Base-by-base conservation (phyloP, 345 rosid species). In the Sapria himalayana region DNA sequence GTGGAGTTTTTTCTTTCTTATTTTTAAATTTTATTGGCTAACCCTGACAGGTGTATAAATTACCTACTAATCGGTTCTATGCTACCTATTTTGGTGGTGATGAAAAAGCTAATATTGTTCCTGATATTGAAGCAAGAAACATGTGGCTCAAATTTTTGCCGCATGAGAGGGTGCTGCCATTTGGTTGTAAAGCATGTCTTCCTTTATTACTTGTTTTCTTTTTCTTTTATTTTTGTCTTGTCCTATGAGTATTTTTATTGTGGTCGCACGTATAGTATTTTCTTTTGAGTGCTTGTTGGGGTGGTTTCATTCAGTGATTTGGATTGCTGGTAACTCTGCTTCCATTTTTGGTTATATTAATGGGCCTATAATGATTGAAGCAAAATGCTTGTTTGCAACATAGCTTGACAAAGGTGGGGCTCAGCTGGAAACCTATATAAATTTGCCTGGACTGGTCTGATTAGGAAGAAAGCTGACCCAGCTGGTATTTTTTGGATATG, bases 31-130 rank as follows among this genome's bases (percentile, higher is more conserved):
- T 44, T 3, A 17, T 36, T 31, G 19, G 15, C 37, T 22, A 25
- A 51, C n/a, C 47, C 16, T 21, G 40, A 31, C 55, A 78, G 94
- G 86, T 82, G 29, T 89, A 79, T 54, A 49, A 73, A 31, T 58
- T 89, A 29, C 98, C 95, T 1, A 15, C 60, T 19, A 81, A 89
- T 46, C 70, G 86, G 29, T 44, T 89, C 43, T 89, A 89, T 51
- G 98, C 98, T 4, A 89, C 98, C 4, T 89, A 89, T 61, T 89
- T 89, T 39, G 92, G 92, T n/a, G 98, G 98, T 43, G 98, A 82
- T 64, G 93, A 79, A 50, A 65, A 67, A 50, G 71, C 65, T 53
- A 93, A 94, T 44, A 84, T 89, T 47, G 68, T 73, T 41, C 82
- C 95, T 46, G 98, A 89, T 61, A 60, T 22, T 46, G 93, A 89